Evolutionary conservation across 164 flowering plant species (phyloP), one percentile per base, ranked within the genome.

Genomic region (Sedum album): DNA sequence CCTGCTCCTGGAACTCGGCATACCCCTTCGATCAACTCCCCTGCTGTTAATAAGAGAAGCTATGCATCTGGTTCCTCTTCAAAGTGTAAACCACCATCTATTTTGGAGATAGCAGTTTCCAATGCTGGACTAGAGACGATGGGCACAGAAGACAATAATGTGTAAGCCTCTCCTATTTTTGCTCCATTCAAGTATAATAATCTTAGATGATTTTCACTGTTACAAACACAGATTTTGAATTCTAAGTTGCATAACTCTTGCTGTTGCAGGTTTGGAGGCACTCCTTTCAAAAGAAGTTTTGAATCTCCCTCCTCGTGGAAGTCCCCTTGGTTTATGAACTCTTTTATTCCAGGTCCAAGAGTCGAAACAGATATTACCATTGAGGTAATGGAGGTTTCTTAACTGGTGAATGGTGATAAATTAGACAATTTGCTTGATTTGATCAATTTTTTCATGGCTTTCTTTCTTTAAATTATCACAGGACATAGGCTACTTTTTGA

Each of bases 261-360:
- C 39, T 44, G 71, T 73, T 71, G 28, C 71, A 90, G 99, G 73
- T 90, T 83, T 75, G 83, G 84, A 26, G 85, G 75, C 31, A 90
- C 99, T 51, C 97, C 96, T 70, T 78, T 82, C 67, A 88, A 76
- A 72, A 83, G 85, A 81, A 83, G 86, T 63, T 57, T 94, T 39
- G 97, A 91, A 42, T 94, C 99, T 64, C 99, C 99, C 57, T 91
- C 97, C 20, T 86, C 96, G 26, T 92, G 96, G 97, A 92, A 86
- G 74, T 95, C 99, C 6, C 99, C 99, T 74, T 89, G 96, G 97
- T 86, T 84, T 66, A 73, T 88, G 33, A 86, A 82, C 71, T 75
- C 91, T 70, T 85, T 87, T 66, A 31, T 87, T 14, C 81, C 85
- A 51, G 92, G 96, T 39, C 86, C 94, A 31, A 83, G 83, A 73